Evolutionary conservation across 2,329 filamentous ascomycete species (phyloP).

Genomic region (Epichloe amarillans): DNA sequence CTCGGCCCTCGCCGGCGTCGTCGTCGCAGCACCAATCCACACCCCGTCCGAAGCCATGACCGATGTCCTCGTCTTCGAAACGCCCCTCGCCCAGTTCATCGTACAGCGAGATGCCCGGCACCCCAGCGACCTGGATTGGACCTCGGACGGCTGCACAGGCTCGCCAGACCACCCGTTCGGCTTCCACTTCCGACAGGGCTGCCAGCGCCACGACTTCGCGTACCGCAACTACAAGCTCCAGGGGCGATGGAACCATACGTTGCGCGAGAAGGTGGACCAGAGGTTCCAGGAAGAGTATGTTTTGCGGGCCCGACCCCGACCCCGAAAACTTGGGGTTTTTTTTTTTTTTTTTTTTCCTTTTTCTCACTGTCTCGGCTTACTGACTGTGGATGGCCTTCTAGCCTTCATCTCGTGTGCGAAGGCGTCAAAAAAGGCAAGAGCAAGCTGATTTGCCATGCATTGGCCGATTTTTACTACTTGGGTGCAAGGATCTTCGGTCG

Average conservation of each 20-base stretch:
- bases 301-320: no score
- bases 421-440: rapidly evolving
- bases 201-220: slow-evolving; percentile 15
- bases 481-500: no score
- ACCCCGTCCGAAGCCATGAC: slow-evolving; percentile 7
- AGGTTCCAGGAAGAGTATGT: no score
- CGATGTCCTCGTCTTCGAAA: slow-evolving; percentile 5
- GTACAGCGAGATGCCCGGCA: slow-evolving; percentile 13
- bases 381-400: no score
- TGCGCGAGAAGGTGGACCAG: no score
- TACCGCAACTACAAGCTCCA: slow-evolving; percentile 23
- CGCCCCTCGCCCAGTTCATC: slow-evolving; percentile 3
- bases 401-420: rapidly evolving
- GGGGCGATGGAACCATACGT: not conserved
- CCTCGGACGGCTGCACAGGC: slow-evolving; percentile 13
- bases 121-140: slow-evolving; percentile 15
- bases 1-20: no score
- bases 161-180: slow-evolving; percentile 13
- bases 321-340: no score
- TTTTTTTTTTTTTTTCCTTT: no score
- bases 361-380: no score
- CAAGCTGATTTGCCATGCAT: no score
- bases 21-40: not conserved
- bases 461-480: no score
- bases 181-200: slow-evolving; percentile 14